Percentiles rank a stretch among this genome's conserved stretches.
Evolutionary conservation across 345 rosid genomes (phyloP).

Genomic region (Camelina sativa): DNA sequence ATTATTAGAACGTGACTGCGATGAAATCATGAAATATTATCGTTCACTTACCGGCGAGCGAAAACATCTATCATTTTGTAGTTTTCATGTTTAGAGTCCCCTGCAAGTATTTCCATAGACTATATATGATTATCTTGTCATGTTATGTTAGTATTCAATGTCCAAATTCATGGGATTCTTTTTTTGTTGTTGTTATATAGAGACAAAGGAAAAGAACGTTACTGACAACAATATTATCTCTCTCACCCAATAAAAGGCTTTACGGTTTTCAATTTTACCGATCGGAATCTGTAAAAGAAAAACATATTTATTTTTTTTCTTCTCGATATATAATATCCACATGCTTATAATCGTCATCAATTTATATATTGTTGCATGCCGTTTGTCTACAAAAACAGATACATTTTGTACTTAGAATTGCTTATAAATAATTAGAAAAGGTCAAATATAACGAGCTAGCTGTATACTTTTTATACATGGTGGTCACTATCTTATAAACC

Average conservation of each 20-base stretch:
- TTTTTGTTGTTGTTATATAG: neutral
- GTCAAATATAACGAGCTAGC: conserved; percentile 34
- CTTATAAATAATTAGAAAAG: neutral
- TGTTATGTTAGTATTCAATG: neutral
- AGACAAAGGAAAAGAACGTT: neutral
- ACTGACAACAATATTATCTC: too few relatives aligned
- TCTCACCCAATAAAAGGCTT: too few relatives aligned
- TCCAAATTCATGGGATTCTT: neutral
- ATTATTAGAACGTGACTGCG: too few relatives aligned
- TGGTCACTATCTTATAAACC: conserved; percentile 28
- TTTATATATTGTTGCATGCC: neutral
- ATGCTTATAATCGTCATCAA: neutral
- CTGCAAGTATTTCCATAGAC: too few relatives aligned
- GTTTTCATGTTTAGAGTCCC: neutral
- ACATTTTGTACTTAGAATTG: neutral
- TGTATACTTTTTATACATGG: conserved; percentile 37
- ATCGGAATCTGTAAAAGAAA: neutral
- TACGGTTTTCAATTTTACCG: neutral
- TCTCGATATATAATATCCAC: neutral
- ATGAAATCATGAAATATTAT: too few relatives aligned
- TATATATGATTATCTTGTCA: neutral
- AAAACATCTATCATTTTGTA: too few relatives aligned
- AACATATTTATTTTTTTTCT: neutral
- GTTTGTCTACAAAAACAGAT: neutral
- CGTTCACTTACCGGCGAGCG: too few relatives aligned